phyloP scores from a whole-genome alignment of 306 rosid species.

The Quercus robur region DNA sequence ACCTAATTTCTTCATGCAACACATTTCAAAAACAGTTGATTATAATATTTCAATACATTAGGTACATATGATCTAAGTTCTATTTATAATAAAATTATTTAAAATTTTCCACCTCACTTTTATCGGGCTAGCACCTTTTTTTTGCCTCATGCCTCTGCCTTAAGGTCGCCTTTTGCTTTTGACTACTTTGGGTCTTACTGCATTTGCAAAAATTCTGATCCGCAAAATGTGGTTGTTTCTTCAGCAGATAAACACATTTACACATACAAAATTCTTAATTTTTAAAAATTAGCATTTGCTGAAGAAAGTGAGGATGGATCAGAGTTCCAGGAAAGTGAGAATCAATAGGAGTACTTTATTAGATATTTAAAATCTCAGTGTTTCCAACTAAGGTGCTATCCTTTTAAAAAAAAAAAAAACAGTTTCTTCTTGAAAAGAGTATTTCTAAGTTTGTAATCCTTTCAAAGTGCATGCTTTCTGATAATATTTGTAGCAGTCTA shows the following conservation, averaged over 20 bases:
- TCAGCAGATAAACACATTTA: background rate
- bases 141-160: no score
- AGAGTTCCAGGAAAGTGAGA: background rate
- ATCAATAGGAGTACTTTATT: background rate
- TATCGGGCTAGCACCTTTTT: no score
- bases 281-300: background rate
- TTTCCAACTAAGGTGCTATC: background rate
- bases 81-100: no score
- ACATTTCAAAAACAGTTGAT: no score
- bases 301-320: background rate
- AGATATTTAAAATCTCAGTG: background rate
- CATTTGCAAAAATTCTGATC: background rate
- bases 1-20: no score
- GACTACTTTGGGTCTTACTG: no score
- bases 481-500: background rate
- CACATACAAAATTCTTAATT: background rate
- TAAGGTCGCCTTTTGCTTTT: no score
- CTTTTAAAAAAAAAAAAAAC: no score
- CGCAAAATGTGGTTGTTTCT: background rate
- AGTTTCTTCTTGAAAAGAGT: background rate
- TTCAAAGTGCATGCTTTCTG: background rate
- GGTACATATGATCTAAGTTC: no score
- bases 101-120: no score
- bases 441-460: no score
- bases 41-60: no score